Base-by-base conservation (phyloP, 2,329 filamentous ascomycete species). In the Capronia americana region DNA sequence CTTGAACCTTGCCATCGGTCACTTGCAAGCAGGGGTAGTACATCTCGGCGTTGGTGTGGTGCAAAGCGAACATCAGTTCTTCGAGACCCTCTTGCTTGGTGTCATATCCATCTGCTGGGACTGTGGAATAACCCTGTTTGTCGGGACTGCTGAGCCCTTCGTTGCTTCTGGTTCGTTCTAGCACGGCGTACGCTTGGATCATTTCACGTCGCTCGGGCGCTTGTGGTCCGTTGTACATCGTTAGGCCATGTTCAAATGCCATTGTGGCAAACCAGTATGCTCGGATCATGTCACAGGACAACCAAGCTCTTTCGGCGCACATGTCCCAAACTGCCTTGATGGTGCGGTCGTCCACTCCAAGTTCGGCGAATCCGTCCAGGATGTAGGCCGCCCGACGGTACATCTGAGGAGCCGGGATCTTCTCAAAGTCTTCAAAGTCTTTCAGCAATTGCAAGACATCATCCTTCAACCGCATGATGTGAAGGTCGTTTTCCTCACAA, bases 31-130 rank as follows among this genome's bases (percentile, higher is more conserved):
- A 57, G 46, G 32, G 57, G 57, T 67, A 67, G 23, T 50, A 14
- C 4, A 23, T 26, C 8, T 67, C 61, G 24, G 17, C 28, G 28
- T 50, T n/a, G 7, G 38, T 51, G 51, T 61, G 65, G 11, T 46
- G 24, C 61, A 67, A 57, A 56, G 55, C 57, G 61, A 64, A 67
- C 61, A 67, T 67, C 38, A 67, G 12, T 23, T 67, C 51, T n/a
- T 64, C 48, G 38, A 67, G 46, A 6, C 24, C 23, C 8, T 57
- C 56, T 41, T 64, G 57, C 5, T 44, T 14, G 20, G 46, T 24
- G 23, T 64, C 61, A 38, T 53, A 67, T 28, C 59, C 61, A 32
- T 64, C 46, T 20, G 24, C 24, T 17, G 53, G 53, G 14, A 56
- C 55, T 2, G 28, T 32, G n/a, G 61, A 64, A 53, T 54, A 54